A percentile compares a stretch with the other conserved stretches of the same genome.
Conservation (phyloP, 352 stramenopile genomes). For the Globisporangium parvum region DNA sequence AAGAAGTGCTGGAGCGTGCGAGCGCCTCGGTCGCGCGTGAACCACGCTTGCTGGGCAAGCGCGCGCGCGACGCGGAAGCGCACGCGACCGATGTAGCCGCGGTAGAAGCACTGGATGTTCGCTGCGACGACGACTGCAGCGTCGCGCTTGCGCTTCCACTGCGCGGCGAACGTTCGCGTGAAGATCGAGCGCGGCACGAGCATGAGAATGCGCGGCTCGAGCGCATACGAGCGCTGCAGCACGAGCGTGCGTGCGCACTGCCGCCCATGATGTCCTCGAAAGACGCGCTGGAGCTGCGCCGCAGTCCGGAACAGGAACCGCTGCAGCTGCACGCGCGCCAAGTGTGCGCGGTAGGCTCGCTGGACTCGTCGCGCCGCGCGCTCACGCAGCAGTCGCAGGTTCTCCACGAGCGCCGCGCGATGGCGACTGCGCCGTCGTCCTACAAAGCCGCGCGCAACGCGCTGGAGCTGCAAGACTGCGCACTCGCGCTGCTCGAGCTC, state of each 20-base stretch:
- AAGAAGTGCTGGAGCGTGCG: slow-evolving; percentile 70
- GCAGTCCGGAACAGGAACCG: slow-evolving; percentile 32
- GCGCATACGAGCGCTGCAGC: slow-evolving; percentile 32
- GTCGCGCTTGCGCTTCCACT: slow-evolving; percentile 60
- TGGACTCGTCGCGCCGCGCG: slow-evolving; percentile 39
- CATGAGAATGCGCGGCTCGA: slow-evolving; percentile 40
- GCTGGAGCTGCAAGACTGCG: slow-evolving; percentile 30
- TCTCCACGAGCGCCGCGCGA: slow-evolving; percentile 14
- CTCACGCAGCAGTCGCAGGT: slow-evolving; percentile 19
- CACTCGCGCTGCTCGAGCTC: slow-evolving; percentile 8
- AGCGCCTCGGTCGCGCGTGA: slow-evolving; percentile 31
- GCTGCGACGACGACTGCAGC: slow-evolving; percentile 30
- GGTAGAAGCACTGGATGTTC: slow-evolving; percentile 31
- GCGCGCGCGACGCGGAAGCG: slow-evolving; percentile 23
- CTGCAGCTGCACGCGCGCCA: slow-evolving; percentile 34
- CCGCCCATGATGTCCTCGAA: slow-evolving; percentile 43
- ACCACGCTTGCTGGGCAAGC: slow-evolving; percentile 23
- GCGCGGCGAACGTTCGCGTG: slow-evolving; percentile 36
- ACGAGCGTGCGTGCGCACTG: slow-evolving; percentile 26
- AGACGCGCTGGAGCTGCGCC: slow-evolving; percentile 44
- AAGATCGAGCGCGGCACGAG: slow-evolving; percentile 44
- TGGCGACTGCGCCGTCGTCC: slow-evolving; percentile 23
- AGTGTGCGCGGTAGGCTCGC: slow-evolving; percentile 39
- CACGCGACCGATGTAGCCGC: slow-evolving; percentile 48
- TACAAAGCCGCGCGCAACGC: slow-evolving; percentile 32